Conservation (phyloP, 2,329 filamentous ascomycete genomes). For the Sporothrix curviconia region DNA sequence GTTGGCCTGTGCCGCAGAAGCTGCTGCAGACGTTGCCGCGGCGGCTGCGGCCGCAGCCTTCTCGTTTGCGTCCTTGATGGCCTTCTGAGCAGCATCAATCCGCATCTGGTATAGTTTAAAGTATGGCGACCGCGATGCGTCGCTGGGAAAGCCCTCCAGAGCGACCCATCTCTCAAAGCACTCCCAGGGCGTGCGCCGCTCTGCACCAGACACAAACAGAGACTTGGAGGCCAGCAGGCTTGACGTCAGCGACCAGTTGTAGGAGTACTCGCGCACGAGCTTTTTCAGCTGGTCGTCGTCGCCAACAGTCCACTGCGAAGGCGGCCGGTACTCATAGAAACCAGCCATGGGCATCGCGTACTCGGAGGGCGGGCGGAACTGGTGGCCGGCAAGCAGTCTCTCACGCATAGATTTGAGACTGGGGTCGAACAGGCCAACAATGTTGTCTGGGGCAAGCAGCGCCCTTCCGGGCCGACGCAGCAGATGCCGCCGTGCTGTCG, state of each 20-base stretch:
- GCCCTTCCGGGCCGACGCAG: neutral
- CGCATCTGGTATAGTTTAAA: slow-evolving; percentile 67
- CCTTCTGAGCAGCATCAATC: slow-evolving; percentile 53
- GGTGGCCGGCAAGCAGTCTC: slow-evolving; percentile 80
- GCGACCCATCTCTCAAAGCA: slow-evolving; percentile 97
- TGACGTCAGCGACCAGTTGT: slow-evolving; percentile 96
- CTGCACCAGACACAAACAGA: slow-evolving; percentile 73
- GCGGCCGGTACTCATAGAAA: slow-evolving; percentile 81
- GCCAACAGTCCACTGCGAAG: slow-evolving; percentile 83
- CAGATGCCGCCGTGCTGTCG: slow-evolving; percentile 21
- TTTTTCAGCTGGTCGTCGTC: slow-evolving; percentile 86
- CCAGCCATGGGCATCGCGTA: slow-evolving; percentile 81
- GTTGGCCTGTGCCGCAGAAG: slow-evolving; percentile 26
- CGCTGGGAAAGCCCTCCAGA: slow-evolving; percentile 80
- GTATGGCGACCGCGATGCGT: slow-evolving; percentile 93
- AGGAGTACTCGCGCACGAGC: slow-evolving; percentile 85
- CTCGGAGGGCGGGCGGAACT: slow-evolving; percentile 88
- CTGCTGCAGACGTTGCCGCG: slow-evolving; percentile 28
- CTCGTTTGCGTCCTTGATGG: slow-evolving; percentile 48
- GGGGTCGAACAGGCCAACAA: slow-evolving; percentile 77
- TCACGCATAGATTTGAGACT: slow-evolving; percentile 88
- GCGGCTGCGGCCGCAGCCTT: slow-evolving; percentile 33
- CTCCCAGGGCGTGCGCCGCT: slow-evolving; percentile 93
- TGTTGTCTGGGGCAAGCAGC: neutral
- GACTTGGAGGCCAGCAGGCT: slow-evolving; percentile 70